Base-by-base conservation (phyloP, 352 stramenopile species). In the Saprolegnia diclina region DNA sequence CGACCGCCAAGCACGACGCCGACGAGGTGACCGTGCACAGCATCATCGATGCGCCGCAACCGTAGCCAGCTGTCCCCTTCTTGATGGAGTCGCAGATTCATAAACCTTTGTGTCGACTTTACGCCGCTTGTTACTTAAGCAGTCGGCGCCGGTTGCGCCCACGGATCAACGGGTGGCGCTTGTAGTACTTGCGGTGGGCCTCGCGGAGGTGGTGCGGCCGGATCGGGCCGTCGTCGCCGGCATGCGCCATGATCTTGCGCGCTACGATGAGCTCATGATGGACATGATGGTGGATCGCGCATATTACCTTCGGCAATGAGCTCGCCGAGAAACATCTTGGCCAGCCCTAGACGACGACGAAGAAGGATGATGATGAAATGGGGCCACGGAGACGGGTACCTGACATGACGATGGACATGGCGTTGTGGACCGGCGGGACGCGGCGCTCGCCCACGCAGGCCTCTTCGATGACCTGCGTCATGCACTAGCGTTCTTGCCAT, bases 111-210 rank as follows among this genome's bases (percentile, higher is more conserved):
- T 35, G 29, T 35, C 29, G 29, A n/a, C n/a, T n/a, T n/a, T n/a
- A n/a, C n/a, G 29, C 29, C 2, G 5, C 29, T 6, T 6, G 52
- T 59, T 69, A 73, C 18, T 32, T 38, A 14, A 73, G 32, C 50
- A 73, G 48, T 13, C 67, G 67, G 5, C 67, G 67, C 4, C 54
- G 54, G 9, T 67, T 69, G 18, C 67, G 54, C 11, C 67, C 57
- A 32, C 86, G 75, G 0, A 81, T 79, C 3, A 91, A 71, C 7
- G 84, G 83, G 13, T 82, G 83, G 35, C 83, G 81, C 56, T 87
- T 87, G 75, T 94, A 94, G 71, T 92, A 94, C 72, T 90, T 89
- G 42, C 84, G 81, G 54, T 91, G 80, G 5, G 84, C 86, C 70
- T 94, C 84, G 45, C 84, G 80, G 21, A 94, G 65, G 57, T 94